phyloP scores from a whole-genome alignment of 2,329 filamentous ascomycete species.

The Colletotrichum coccodes region DNA sequence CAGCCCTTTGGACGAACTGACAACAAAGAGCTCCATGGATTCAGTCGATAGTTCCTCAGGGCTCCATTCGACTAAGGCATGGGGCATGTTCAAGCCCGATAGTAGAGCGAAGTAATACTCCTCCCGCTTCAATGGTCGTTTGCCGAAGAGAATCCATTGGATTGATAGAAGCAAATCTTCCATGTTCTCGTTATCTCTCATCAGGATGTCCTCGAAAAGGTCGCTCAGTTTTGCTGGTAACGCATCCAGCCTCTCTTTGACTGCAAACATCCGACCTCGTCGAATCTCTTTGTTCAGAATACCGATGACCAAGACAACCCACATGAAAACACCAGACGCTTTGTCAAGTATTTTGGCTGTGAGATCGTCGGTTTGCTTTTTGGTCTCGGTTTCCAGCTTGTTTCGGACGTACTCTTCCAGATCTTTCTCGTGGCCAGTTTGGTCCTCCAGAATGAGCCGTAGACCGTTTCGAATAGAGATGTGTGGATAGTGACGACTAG shows the following conservation, averaged over 20 bases:
- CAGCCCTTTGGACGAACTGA: conserved; percentile 57
- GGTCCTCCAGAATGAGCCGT: conserved; percentile 39
- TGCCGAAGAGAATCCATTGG: conserved; percentile 60
- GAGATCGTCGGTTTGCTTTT: background rate
- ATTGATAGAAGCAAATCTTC: conserved; percentile 54
- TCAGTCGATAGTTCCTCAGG: conserved; percentile 36
- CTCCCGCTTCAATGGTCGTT: conserved; percentile 47
- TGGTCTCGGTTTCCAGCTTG: background rate
- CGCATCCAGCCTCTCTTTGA: conserved; percentile 36
- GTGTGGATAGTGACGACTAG: conserved; percentile 58
- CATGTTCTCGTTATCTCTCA: conserved; percentile 51
- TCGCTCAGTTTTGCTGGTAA: conserved; percentile 49
- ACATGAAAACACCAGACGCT: conserved; percentile 55
- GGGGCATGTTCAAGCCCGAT: conserved; percentile 33
- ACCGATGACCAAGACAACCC: conserved; percentile 50
- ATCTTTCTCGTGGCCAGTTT: conserved; percentile 39
- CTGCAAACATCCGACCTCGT: conserved; percentile 32
- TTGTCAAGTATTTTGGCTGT: conserved; percentile 43
- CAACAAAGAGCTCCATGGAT: conserved; percentile 38
- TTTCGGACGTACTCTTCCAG: conserved; percentile 36
- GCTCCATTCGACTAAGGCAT: conserved; percentile 36
- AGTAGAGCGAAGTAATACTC: conserved; percentile 51
- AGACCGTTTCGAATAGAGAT: conserved; percentile 8
- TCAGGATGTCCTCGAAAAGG: conserved; percentile 60
- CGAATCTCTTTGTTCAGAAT: conserved; percentile 49